Percentiles rank a stretch among this genome's conserved stretches.
phyloP scores from a whole-genome alignment of 2,329 filamentous ascomycete genomes.

The Kalmusia sp. region DNA sequence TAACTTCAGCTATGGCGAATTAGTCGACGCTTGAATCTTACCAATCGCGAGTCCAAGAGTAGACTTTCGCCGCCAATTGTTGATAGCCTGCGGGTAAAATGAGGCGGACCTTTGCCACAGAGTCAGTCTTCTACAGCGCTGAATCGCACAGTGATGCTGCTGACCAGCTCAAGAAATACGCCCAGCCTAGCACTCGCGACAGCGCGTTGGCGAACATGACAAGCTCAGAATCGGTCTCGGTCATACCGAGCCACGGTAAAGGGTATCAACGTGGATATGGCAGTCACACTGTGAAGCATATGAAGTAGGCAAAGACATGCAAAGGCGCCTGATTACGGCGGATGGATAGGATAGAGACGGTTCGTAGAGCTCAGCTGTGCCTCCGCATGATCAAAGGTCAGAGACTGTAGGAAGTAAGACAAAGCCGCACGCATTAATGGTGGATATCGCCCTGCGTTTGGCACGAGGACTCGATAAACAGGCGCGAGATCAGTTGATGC shows the following conservation, averaged over 20 bases:
- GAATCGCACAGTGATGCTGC: neutral
- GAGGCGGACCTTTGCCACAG: conserved; percentile 71
- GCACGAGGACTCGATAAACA: neutral
- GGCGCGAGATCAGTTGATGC: neutral
- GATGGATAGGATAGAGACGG: neutral
- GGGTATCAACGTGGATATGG: neutral
- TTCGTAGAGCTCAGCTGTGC: conserved; percentile 1
- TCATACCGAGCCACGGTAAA: conserved; percentile 17
- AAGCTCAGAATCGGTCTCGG: conserved; percentile 27
- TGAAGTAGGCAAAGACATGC: neutral
- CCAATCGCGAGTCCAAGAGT: conserved; percentile 80
- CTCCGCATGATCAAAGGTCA: conserved; percentile 1
- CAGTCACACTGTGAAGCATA: neutral
- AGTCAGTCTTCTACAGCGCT: neutral
- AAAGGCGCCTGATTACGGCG: neutral
- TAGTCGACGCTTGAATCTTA: neutral
- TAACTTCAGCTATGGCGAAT: neutral
- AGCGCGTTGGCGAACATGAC: conserved; percentile 40
- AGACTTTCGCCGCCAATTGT: conserved; percentile 78
- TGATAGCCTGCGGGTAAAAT: conserved; percentile 89
- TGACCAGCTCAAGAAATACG: conserved; percentile 46
- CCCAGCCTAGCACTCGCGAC: conserved; percentile 46
- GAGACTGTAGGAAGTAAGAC: neutral
- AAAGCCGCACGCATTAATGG: neutral
- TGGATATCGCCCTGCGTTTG: neutral